These are phyloP conservation scores for Pilaira anomala DNA, from an alignment of 192 early-diverging fungal genomes.

Conservation along the genomic window DNA sequence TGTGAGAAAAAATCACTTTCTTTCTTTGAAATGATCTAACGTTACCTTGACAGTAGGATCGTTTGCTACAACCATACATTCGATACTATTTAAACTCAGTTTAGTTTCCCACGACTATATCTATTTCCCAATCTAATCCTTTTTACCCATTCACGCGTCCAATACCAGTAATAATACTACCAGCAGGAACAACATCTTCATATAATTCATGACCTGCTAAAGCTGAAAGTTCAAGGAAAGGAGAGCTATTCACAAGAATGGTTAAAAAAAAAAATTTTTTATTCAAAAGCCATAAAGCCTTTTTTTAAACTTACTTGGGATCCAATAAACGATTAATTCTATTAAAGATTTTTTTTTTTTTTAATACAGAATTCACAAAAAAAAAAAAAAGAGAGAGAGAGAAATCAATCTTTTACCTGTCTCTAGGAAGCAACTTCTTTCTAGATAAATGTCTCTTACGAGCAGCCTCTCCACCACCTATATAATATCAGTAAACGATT, in stretches of 20 bases:
- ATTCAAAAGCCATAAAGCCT: too few relatives aligned
- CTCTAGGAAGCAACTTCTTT: constrained; percentile 88
- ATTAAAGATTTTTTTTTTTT: too few relatives aligned
- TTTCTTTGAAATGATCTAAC: neutral
- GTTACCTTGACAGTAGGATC: constrained; percentile 88
- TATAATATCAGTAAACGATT: neutral
- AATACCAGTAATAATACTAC: constrained; percentile 94
- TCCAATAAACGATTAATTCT: constrained; percentile 76
- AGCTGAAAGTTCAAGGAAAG: constrained; percentile 93
- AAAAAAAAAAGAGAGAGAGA: neutral
- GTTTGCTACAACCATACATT: constrained; percentile 97
- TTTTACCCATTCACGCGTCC: constrained; percentile 83
- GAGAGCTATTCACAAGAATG: constrained; percentile 68
- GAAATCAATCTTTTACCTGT: constrained; percentile 52
- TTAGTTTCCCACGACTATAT: neutral
- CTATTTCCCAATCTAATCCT: neutral
- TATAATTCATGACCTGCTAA: constrained; percentile 90
- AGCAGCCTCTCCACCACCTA: constrained; percentile 83
- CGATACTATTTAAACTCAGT: constrained; percentile 51
- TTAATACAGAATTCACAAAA: too few relatives aligned
- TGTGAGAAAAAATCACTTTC: neutral
- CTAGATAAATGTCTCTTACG: constrained; percentile 79
- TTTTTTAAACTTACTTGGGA: constrained; percentile 63
- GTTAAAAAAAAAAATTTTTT: too few relatives aligned
- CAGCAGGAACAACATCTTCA: constrained; percentile 79